Conservation (phyloP, 352 stramenopile genomes). For the Peronospora tabacina region DNA sequence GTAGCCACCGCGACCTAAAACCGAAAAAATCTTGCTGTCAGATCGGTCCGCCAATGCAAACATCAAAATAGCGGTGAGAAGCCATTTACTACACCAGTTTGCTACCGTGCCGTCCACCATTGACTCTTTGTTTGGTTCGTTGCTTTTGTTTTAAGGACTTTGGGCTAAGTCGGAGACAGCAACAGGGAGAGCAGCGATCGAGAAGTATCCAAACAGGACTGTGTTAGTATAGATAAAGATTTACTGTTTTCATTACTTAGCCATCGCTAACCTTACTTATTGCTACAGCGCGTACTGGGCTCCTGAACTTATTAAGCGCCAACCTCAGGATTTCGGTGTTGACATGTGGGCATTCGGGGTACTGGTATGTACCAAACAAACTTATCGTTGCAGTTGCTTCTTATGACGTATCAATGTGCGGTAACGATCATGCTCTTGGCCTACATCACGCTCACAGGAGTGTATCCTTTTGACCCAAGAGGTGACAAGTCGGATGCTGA, state of each 20-base stretch:
- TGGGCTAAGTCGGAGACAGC: constrained; percentile 45
- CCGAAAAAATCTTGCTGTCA: constrained; percentile 70
- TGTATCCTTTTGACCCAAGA: constrained; percentile 70
- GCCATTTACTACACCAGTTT: too few relatives aligned
- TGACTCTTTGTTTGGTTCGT: constrained; percentile 1
- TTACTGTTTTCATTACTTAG: background rate
- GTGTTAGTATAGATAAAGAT: constrained; percentile 32
- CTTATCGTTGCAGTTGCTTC: too few relatives aligned
- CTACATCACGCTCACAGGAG: constrained; percentile 69
- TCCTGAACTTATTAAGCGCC: constrained; percentile 62
- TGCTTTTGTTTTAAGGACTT: constrained; percentile 43
- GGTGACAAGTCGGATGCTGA: constrained; percentile 63
- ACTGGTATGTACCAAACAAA: constrained; percentile 28
- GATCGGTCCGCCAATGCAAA: constrained; percentile 44
- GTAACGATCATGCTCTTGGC: constrained; percentile 18
- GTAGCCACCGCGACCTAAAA: constrained; percentile 68
- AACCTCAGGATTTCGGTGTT: constrained; percentile 60
- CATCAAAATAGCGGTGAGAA: constrained; percentile 49
- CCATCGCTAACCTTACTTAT: too few relatives aligned
- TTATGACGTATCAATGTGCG: background rate
- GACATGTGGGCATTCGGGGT: constrained; percentile 82
- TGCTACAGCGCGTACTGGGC: constrained; percentile 60
- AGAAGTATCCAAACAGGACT: constrained; percentile 54
- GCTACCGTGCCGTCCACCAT: background rate
- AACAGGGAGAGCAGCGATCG: constrained; percentile 39